These are phyloP conservation scores for Austroboletus novae-zelandiae DNA, from an alignment of 1,284 basidiomycete species.

Conservation along the genomic window DNA sequence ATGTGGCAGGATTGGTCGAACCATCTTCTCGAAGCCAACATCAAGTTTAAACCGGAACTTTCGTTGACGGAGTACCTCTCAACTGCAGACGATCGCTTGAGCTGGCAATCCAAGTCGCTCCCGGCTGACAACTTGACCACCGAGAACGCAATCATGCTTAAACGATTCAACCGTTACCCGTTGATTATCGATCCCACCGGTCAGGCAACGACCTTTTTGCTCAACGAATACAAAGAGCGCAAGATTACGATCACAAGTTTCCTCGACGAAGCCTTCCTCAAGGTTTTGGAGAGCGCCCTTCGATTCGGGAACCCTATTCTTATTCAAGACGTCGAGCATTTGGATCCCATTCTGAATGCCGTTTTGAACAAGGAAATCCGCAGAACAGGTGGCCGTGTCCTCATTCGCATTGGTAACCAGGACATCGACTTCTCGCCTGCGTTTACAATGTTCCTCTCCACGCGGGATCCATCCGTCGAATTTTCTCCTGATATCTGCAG, in stretches of 20 bases:
- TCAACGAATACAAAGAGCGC: constrained; percentile 93
- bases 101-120: constrained; percentile 93
- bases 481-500: constrained; percentile 99
- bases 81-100: constrained; percentile 93
- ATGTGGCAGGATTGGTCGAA: constrained; percentile 97
- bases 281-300: constrained; percentile 97
- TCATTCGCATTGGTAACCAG: constrained; percentile 97
- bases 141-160: constrained; percentile 99
- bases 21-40: constrained; percentile 85
- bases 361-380: constrained; percentile 97
- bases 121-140: constrained; percentile 95
- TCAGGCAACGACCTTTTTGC: constrained; percentile 93
- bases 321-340: constrained; percentile 96
- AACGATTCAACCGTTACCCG: constrained; percentile 97
- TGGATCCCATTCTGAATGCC: constrained; percentile 97
- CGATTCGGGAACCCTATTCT: constrained; percentile 98
- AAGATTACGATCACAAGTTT: constrained; percentile 99
- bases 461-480: constrained; percentile 94
- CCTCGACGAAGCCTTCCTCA: constrained; percentile 97
- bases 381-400: constrained; percentile 92
- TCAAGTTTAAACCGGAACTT: constrained; percentile 92
- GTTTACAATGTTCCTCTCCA: constrained; percentile 99
- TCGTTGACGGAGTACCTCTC: constrained; percentile 96
- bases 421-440: constrained; percentile 99
- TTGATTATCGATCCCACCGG: constrained; percentile 98